These are phyloP conservation scores for Allium fistulosum DNA, from an alignment of 106 monocot genomes.

Conservation along the genomic window DNA sequence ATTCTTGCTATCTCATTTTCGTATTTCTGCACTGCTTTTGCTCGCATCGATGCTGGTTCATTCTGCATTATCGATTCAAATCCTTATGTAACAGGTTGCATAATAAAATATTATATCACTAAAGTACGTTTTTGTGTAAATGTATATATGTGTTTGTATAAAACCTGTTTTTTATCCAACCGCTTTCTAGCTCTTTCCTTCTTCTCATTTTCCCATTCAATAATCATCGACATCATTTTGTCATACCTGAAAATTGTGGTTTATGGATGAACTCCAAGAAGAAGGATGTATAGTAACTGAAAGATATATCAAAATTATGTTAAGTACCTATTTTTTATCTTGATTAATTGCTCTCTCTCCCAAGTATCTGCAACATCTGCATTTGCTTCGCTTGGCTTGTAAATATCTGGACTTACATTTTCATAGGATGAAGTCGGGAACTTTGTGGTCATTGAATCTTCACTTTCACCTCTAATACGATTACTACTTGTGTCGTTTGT, in stretches of 20 bases:
- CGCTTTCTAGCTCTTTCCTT: constrained; percentile 12
- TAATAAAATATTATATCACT: not conserved
- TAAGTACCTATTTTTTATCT: constrained; percentile 13
- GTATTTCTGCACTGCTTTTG: constrained; percentile 38
- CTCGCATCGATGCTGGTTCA: constrained; percentile 32
- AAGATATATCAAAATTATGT: not conserved
- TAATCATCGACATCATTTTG: constrained; percentile 22
- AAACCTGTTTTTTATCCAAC: constrained; percentile 17
- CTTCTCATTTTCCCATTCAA: constrained; percentile 27
- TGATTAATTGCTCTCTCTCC: constrained; percentile 21
- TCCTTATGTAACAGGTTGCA: not conserved
- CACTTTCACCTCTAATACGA: not conserved
- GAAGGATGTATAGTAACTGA: not conserved
- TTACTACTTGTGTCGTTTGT: not conserved
- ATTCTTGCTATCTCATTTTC: constrained; percentile 47
- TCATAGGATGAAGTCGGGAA: constrained; percentile 5
- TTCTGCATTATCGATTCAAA: constrained; percentile 40
- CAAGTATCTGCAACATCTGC: constrained; percentile 12
- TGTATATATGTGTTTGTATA: not conserved
- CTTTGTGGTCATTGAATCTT: constrained; percentile 4
- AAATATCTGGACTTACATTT: not conserved
- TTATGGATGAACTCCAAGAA: not conserved
- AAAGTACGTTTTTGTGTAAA: not conserved
- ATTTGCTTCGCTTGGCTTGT: not conserved
- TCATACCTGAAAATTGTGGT: constrained; percentile 8